These are phyloP conservation scores for Astrothelium subdiscretum DNA, from an alignment of 495 filamentous ascomycete genomes.

Conservation along the genomic window DNA sequence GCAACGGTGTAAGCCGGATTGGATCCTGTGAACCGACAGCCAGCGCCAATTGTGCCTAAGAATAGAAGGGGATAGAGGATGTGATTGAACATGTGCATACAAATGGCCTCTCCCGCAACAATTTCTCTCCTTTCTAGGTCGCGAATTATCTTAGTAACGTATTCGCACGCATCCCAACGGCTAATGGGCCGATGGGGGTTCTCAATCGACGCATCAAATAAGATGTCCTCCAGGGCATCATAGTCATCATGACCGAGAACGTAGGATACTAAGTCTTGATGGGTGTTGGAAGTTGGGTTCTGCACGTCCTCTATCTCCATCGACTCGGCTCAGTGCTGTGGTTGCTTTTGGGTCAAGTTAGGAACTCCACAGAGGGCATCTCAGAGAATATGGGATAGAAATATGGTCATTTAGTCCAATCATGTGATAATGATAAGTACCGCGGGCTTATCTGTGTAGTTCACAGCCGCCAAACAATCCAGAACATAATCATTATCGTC, in stretches of 20 bases:
- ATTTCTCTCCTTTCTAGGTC: not conserved
- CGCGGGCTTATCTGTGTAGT: not conserved
- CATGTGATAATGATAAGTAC: not conserved
- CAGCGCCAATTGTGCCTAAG: conserved; percentile 13
- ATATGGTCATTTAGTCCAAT: not conserved
- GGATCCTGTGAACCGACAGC: conserved; percentile 16
- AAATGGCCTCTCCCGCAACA: conserved; percentile 12
- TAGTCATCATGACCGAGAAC: not conserved
- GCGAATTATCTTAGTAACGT: not conserved
- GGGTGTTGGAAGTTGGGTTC: not conserved
- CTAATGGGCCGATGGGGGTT: not conserved
- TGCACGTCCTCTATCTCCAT: not conserved
- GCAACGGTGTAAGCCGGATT: conserved; percentile 19
- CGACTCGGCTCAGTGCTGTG: not conserved
- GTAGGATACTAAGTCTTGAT: not conserved
- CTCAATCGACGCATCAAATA: not conserved
- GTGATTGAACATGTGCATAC: conserved; percentile 19
- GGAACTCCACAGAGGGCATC: not conserved
- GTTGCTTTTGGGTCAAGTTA: not conserved
- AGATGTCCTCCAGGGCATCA: not conserved
- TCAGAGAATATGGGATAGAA: not conserved
- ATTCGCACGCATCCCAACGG: not conserved
- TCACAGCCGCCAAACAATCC: not conserved
- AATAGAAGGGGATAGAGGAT: conserved; percentile 19
- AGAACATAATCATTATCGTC: not conserved